A percentile compares a stretch with the other conserved stretches of the same genome.
Evolutionary conservation across 1,139 yeast genomes (phyloP).

Genomic region (Blastobotrys indianensis): DNA sequence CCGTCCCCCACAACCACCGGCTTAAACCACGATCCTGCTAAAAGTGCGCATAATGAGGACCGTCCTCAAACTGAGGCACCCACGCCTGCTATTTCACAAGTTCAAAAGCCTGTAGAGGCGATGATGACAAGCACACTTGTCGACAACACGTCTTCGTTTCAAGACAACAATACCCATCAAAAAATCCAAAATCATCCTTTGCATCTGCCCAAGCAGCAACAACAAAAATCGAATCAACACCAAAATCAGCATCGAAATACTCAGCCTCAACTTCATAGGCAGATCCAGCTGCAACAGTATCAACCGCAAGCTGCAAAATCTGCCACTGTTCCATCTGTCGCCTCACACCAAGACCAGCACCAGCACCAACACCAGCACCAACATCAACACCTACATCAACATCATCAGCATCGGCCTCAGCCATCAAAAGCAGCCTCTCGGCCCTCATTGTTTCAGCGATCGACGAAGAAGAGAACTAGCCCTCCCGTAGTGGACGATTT

Average conservation of each 20-base stretch:
- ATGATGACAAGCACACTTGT: no score
- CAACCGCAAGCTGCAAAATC: background rate
- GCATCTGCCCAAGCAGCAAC: no score
- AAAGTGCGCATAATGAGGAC: background rate
- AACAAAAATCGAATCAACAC: no score
- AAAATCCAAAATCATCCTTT: slow-evolving; percentile 7
- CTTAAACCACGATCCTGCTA: background rate
- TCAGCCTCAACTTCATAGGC: slow-evolving; percentile 10
- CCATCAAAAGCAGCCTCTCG: slow-evolving; percentile 2
- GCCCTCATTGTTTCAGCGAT: slow-evolving; percentile 12
- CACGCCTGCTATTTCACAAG: background rate
- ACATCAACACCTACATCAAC: background rate
- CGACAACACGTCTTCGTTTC: no score
- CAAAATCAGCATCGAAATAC: no score
- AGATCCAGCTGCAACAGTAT: slow-evolving; percentile 18
- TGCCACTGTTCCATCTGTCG: slow-evolving; percentile 5
- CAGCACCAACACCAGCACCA: background rate
- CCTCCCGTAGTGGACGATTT: background rate
- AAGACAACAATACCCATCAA: slow-evolving; percentile 5
- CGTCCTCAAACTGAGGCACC: background rate
- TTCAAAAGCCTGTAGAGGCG: background rate
- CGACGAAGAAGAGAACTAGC: slow-evolving; percentile 3
- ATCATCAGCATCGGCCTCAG: background rate
- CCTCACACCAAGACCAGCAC: no score
- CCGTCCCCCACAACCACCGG: no score